Evolutionary conservation across 2,329 filamentous ascomycete species (phyloP).

Genomic region (Raffaelea ambrosiae): DNA sequence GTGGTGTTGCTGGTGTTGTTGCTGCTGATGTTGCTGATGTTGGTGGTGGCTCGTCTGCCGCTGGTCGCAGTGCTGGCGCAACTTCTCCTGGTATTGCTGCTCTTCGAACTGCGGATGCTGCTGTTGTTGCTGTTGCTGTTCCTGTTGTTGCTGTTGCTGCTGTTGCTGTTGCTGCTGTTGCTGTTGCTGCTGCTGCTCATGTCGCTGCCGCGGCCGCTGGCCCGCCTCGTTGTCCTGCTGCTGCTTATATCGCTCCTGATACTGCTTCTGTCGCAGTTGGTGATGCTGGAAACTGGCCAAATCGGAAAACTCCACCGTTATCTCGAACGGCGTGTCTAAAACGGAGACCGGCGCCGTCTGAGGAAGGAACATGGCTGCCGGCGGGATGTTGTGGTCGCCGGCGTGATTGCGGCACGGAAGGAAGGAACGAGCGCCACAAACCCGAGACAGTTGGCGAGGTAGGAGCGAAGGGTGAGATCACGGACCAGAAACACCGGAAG

Average conservation of each 20-base stretch:
- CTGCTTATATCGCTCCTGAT: neutral
- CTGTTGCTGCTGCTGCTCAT: constrained; percentile 2
- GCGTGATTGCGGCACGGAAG: constrained; percentile 1
- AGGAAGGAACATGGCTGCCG: constrained; percentile 44
- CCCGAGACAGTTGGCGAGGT: no score
- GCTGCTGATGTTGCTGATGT: constrained; percentile 17
- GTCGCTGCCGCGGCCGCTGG: constrained; percentile 5
- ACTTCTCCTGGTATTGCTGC: constrained; percentile 2
- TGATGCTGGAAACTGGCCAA: constrained; percentile 16
- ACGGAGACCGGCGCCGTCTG: constrained; percentile 37
- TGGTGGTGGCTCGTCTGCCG: constrained; percentile 11
- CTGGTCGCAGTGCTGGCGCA: constrained; percentile 11
- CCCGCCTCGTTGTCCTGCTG: constrained; percentile 4
- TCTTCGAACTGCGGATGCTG: constrained; percentile 7
- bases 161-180: constrained; percentile 7
- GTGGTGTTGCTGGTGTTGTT: constrained; percentile 4
- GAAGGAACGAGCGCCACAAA: constrained; percentile 4
- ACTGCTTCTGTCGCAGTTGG: constrained; percentile 6
- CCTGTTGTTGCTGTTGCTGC: constrained; percentile 13
- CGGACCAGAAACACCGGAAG: no score
- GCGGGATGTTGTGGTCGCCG: constrained; percentile 1
- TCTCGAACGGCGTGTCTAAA: constrained; percentile 32
- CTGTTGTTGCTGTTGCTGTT: constrained; percentile 14
- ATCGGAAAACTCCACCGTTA: constrained; percentile 24
- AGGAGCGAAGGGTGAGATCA: neutral